Base-by-base conservation (phyloP, 2,329 filamentous ascomycete species). In the Fusarium scirpi region DNA sequence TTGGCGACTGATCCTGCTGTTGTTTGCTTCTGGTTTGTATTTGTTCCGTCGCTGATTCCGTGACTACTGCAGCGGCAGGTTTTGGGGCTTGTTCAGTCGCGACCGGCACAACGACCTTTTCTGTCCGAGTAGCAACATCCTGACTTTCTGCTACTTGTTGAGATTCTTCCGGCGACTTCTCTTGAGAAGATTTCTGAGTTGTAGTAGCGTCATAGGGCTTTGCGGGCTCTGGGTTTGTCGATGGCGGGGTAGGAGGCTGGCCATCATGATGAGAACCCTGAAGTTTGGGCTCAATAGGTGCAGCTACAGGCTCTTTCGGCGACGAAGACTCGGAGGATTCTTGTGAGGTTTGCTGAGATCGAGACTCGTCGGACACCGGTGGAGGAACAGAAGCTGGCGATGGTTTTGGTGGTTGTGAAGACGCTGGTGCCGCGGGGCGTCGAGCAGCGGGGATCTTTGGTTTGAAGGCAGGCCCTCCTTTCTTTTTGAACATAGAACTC, bases 401-500 rank as follows among this genome's bases (percentile, higher is more conserved):
- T 59, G 69, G 63, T 56, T 74, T 77, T 38, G 62, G 51, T 44
- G 57, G 67, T 63, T 74, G 72, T 52, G 72, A 69, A 34, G 70
- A 57, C 61, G 77, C 74, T 62, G 82, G 78, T 58, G 82, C 80
- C 69, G 83, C 82, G 66, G 78, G 77, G 60, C 85, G 82, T 76
- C 90, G 87, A 70, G 85, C 83, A 34, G 81, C 78, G 32, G 87
- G 88, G 70, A 87, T 87, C 82, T 92, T 93, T 46, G 91, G 91
- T 78, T 92, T 92, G 82, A 94, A 93, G 81, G 84, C 84, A 62
- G 85, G 82, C 72, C 85, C 84, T 76, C 83, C 85, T 73, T 85
- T 83, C 80, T 92, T 92, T 82, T 92, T 92, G 79, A 91, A 85
- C 82, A 91, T 91, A 65, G 85, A 87, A 81, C 86, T 89, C 84